These are phyloP conservation scores for Leccinum uliginosum DNA, from an alignment of 768 basidiomycete genomes.

Conservation along the genomic window DNA sequence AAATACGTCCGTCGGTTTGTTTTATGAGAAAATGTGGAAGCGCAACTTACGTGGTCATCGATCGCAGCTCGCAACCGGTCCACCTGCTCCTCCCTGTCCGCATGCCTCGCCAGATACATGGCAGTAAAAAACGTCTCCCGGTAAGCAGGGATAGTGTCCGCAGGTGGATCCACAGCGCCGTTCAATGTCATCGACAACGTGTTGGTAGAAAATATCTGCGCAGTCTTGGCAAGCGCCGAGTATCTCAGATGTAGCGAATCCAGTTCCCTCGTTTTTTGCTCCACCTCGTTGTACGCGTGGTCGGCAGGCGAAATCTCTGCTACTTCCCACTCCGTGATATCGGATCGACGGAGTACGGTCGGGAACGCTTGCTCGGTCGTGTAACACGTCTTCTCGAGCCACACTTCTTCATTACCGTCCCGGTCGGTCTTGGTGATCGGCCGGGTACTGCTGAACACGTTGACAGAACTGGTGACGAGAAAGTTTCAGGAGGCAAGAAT, in stretches of 20 bases:
- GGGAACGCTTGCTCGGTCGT: conserved; percentile 89
- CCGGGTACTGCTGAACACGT: conserved; percentile 73
- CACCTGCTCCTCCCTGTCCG: conserved; percentile 66
- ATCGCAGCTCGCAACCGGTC: conserved; percentile 71
- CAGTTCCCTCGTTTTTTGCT: conserved; percentile 76
- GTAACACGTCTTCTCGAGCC: conserved; percentile 86
- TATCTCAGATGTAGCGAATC: conserved; percentile 65
- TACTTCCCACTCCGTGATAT: conserved; percentile 66
- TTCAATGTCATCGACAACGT: conserved; percentile 85
- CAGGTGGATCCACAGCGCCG: conserved; percentile 76
- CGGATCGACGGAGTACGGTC: conserved; percentile 85
- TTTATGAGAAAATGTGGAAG: too few relatives aligned
- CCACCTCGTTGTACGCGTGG: conserved; percentile 76
- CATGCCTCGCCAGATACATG: conserved; percentile 61
- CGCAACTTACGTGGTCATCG: conserved; percentile 67
- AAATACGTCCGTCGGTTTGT: neutral
- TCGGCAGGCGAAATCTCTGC: conserved; percentile 84
- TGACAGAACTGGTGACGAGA: conserved; percentile 60
- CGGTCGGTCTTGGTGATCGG: conserved; percentile 59
- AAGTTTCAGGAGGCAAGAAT: neutral
- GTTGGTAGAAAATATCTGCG: conserved; percentile 71
- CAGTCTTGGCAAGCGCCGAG: conserved; percentile 72
- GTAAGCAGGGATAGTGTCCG: conserved; percentile 71
- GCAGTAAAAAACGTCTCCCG: conserved; percentile 72
- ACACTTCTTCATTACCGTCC: conserved; percentile 68